Evolutionary conservation across 75 land plant genomes (phyloP), one percentile per base, ranked within the genome.

Genomic region (Sequoia sempervirens): DNA sequence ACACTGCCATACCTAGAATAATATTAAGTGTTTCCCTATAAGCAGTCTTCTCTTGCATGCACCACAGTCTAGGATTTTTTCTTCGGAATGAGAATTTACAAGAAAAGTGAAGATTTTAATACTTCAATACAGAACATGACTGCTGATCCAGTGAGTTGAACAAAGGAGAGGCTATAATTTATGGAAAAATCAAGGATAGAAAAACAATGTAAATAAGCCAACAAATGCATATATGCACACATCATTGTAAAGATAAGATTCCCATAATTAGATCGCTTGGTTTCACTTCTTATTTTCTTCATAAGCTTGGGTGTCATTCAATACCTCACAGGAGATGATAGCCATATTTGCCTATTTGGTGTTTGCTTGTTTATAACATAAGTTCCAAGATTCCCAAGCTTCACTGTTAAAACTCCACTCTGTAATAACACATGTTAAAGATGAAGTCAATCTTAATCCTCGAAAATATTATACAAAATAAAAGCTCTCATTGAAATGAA

Each of bases 321-420:
- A 80, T 89, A 93, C 98, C 98, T 95, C 68, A 96, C 87, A 30
- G 98, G 98, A 69, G 97, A 96, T 46, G 98, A 96, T 68, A 96
- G 54, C 98, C 98, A 96, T 83, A 96, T 91, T 83, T 96, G 98
- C 72, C 98, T 91, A 81, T 96, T 96, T 83, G 97, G 98, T 26
- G 98, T 95, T 88, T 96, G 98, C 85, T 96, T 96, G 86, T 96
- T 96, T 84, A 96, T 88, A 38, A 96, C 97, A 83, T 95, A 96
- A 5, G 98, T 96, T 37, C 98, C 98, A 81, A 87, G 64, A 83
- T 30, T 74, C 70, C 98, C 98, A 26, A 96, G 93, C 80, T 87
- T 92, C 43, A 96, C 40, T 20, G 98, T 96, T 84, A 96, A 84
- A 41, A 96, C 98, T 85, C 96, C 92, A 82, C 93, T 96, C 98